A percentile compares a stretch with the other conserved stretches of the same genome.
Conservation (phyloP, 1,139 yeast species). For the Debaryomyces robertsiae region DNA sequence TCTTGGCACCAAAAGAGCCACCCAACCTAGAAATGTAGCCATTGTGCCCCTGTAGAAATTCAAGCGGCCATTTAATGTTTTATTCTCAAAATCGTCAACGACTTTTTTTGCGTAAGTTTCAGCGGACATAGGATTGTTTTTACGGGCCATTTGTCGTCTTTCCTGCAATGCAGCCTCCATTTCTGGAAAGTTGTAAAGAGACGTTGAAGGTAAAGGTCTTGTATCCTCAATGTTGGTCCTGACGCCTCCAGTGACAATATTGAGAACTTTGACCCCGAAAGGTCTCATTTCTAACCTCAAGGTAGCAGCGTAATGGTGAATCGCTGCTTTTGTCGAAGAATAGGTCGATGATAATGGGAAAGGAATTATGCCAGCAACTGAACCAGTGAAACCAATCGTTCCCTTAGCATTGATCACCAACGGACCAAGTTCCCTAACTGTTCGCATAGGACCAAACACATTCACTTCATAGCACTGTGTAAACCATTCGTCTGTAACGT, state of each 20-base stretch:
- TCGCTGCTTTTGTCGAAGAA: slow-evolving; percentile 75
- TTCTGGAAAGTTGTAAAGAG: slow-evolving; percentile 54
- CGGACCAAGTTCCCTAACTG: slow-evolving; percentile 60
- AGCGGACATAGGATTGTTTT: slow-evolving; percentile 61
- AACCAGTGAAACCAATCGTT: slow-evolving; percentile 73
- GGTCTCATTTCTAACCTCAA: slow-evolving; percentile 71
- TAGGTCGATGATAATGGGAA: slow-evolving; percentile 75
- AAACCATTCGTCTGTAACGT: slow-evolving; percentile 59
- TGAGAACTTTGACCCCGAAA: slow-evolving; percentile 66
- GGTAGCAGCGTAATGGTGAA: slow-evolving; percentile 66
- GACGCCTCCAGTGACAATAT: slow-evolving; percentile 54
- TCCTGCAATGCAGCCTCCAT: slow-evolving; percentile 50
- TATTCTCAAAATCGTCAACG: slow-evolving; percentile 49
- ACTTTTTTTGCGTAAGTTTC: slow-evolving; percentile 58
- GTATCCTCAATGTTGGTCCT: slow-evolving; percentile 62
- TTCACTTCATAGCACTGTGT: slow-evolving; percentile 65
- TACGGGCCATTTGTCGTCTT: slow-evolving; percentile 63
- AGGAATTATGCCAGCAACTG: slow-evolving; percentile 65
- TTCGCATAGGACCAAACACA: slow-evolving; percentile 66
- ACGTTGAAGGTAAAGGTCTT: slow-evolving; percentile 56
- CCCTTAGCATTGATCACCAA: slow-evolving; percentile 70
- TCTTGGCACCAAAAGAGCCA: slow-evolving; percentile 47
- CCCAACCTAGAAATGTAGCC: slow-evolving; percentile 41
- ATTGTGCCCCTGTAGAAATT: slow-evolving; percentile 57
- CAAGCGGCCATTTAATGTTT: slow-evolving; percentile 45